phyloP scores from a whole-genome alignment of 495 filamentous ascomycete species.

The Daldinia caldariorum region DNA sequence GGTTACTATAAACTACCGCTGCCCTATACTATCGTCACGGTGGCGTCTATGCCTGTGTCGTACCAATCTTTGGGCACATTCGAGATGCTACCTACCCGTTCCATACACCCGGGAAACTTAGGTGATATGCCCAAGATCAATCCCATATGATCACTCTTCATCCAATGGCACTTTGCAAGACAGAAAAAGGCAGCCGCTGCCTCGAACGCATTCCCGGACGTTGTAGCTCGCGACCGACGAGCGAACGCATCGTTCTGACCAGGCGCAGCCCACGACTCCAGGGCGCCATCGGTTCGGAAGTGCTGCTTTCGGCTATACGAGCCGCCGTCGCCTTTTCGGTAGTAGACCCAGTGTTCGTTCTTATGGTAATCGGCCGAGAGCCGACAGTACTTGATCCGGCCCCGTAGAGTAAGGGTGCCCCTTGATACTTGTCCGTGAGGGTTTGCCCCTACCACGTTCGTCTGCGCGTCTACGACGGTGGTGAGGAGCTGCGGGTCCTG shows the following conservation, averaged over 20 bases:
- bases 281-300: slow-evolving; percentile 29
- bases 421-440: slow-evolving; percentile 31
- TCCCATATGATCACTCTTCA: slow-evolving; percentile 23
- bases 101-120: slow-evolving; percentile 24
- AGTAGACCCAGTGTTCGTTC: slow-evolving; percentile 30
- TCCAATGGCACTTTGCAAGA: slow-evolving; percentile 19
- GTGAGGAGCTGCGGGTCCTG: neutral
- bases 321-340: slow-evolving; percentile 20
- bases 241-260: slow-evolving; percentile 12
- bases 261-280: slow-evolving; percentile 14
- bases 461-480: neutral
- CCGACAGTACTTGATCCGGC: slow-evolving; percentile 30
- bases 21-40: slow-evolving; percentile 23
- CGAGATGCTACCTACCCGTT: slow-evolving; percentile 21
- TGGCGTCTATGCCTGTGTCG: slow-evolving; percentile 23
- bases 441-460: slow-evolving; percentile 20
- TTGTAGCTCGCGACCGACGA: slow-evolving; percentile 21
- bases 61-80: slow-evolving; percentile 31
- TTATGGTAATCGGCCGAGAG: slow-evolving; percentile 24
- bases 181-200: slow-evolving; percentile 30
- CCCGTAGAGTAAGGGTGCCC: slow-evolving; percentile 27
- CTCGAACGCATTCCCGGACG: slow-evolving; percentile 25
- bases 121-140: slow-evolving; percentile 27
- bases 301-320: slow-evolving; percentile 21
- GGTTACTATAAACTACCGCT: neutral